Conservation (phyloP, 2,329 filamentous ascomycete species). For the Cordyceps fumosorosea region DNA sequence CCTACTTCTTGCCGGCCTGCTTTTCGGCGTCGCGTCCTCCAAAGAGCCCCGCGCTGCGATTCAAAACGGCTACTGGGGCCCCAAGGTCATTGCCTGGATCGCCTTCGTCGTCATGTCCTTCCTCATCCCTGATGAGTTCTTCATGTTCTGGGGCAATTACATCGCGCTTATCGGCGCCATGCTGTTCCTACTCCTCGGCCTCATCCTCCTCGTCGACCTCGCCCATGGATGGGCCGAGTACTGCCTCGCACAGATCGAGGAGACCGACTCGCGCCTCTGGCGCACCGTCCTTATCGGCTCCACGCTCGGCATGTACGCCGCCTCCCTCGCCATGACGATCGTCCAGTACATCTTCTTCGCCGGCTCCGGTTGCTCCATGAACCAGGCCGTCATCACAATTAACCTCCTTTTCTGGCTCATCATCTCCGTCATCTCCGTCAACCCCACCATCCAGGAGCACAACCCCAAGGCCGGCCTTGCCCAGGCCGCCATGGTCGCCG, state of each 20-base stretch:
- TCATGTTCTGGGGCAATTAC: conserved; percentile 93
- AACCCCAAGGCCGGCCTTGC: conserved; percentile 92
- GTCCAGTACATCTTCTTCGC: conserved; percentile 98
- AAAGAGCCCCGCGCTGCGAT: conserved; percentile 81
- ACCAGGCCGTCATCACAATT: conserved; percentile 90
- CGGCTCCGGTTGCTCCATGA: conserved; percentile 76
- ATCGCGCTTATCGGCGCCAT: conserved; percentile 82
- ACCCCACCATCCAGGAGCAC: conserved; percentile 81
- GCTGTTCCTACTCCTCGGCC: conserved; percentile 85
- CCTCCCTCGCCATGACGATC: conserved; percentile 87
- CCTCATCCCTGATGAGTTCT: conserved; percentile 91
- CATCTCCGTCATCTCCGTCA: conserved; percentile 79
- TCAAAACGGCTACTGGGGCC: conserved; percentile 99
- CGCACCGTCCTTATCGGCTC: conserved; percentile 82
- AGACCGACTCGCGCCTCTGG: conserved; percentile 79
- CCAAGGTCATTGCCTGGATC: conserved; percentile 88
- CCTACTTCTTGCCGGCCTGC: conserved; percentile 72
- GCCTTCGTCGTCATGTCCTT: conserved; percentile 84
- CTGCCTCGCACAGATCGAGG: conserved; percentile 88
- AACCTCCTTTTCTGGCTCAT: conserved; percentile 79
- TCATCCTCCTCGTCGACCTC: conserved; percentile 88
- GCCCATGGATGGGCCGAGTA: conserved; percentile 97
- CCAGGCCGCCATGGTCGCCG: conserved; percentile 94
- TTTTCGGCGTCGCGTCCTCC: conserved; percentile 80
- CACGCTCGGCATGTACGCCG: conserved; percentile 88